These are phyloP conservation scores for Daldinia sp. DNA, from an alignment of 2,329 filamentous ascomycete genomes.

Conservation along the genomic window DNA sequence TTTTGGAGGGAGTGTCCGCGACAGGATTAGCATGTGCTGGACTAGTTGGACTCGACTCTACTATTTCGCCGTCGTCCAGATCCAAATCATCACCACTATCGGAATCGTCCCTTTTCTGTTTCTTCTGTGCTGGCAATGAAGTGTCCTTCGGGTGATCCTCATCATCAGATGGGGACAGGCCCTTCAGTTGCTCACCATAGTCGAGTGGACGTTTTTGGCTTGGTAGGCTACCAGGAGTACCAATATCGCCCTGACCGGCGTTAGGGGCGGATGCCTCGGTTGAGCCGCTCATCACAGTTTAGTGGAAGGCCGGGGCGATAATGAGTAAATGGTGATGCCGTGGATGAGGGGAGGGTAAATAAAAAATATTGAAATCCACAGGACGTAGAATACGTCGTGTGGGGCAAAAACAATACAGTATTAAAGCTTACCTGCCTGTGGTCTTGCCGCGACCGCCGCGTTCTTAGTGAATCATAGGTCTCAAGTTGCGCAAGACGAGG, in stretches of 20 bases:
- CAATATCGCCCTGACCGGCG: constrained; percentile 31
- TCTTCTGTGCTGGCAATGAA: constrained; percentile 42
- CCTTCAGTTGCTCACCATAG: constrained; percentile 51
- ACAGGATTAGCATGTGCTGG: not conserved
- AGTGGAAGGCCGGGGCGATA: constrained; percentile 4
- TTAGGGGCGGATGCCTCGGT: constrained; percentile 18
- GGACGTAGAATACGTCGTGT: not conserved
- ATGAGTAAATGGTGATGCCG: not conserved
- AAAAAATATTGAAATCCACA: constrained; percentile 1
- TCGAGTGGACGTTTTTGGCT: constrained; percentile 48
- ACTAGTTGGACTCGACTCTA: constrained; percentile 44
- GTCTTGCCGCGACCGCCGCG: not conserved
- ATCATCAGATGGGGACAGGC: constrained; percentile 45
- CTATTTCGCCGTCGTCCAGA: constrained; percentile 53
- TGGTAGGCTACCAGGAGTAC: constrained; percentile 29
- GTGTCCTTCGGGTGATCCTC: constrained; percentile 31
- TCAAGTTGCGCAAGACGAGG: constrained; percentile 2
- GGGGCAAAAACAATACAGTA: constrained; percentile 2
- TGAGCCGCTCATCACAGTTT: constrained; percentile 25
- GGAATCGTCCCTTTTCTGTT: constrained; percentile 38
- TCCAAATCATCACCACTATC: constrained; percentile 39
- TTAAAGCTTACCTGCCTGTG: constrained; percentile 1
- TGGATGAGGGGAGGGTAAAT: not conserved
- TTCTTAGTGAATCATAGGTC: not conserved
- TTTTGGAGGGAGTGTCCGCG: constrained; percentile 11